Percentiles rank a stretch among this genome's conserved stretches.
These are phyloP conservation scores for Copromyces sp. DNA, from an alignment of 495 filamentous ascomycete species.

Conservation along the genomic window DNA sequence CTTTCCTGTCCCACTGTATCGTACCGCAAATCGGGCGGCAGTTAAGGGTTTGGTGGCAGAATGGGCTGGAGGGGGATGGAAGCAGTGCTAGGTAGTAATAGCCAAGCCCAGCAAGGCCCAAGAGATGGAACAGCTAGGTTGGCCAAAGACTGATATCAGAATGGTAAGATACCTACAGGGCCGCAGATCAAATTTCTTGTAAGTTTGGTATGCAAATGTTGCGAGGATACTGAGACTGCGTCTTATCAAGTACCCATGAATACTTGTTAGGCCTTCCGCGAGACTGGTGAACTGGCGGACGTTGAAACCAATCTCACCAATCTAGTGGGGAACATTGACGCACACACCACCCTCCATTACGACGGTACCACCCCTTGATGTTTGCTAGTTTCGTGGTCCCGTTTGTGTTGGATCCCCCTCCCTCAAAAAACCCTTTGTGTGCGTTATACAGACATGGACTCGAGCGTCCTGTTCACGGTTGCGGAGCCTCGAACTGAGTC, in stretches of 20 bases:
- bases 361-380: background rate
- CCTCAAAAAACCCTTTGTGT: constrained; percentile 2
- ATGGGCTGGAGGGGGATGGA: constrained; percentile 13
- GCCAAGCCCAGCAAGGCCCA: constrained; percentile 7
- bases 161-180: background rate
- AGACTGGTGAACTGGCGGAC: background rate
- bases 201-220: background rate
- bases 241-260: background rate
- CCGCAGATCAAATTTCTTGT: background rate
- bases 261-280: background rate
- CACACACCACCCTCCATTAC: background rate
- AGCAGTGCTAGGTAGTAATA: background rate
- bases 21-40: constrained; percentile 9
- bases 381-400: constrained; percentile 10
- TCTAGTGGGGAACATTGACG: background rate
- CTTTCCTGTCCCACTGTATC: background rate
- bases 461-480: constrained; percentile 11
- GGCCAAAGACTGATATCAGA: background rate
- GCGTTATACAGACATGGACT: constrained; percentile 6
- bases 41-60: constrained; percentile 4
- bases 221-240: background rate
- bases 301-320: background rate
- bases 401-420: constrained; percentile 5
- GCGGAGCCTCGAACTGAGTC: constrained; percentile 17
- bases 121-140: background rate